Conservation (phyloP, 768 basidiomycete species). For the Suillus weaverae region DNA sequence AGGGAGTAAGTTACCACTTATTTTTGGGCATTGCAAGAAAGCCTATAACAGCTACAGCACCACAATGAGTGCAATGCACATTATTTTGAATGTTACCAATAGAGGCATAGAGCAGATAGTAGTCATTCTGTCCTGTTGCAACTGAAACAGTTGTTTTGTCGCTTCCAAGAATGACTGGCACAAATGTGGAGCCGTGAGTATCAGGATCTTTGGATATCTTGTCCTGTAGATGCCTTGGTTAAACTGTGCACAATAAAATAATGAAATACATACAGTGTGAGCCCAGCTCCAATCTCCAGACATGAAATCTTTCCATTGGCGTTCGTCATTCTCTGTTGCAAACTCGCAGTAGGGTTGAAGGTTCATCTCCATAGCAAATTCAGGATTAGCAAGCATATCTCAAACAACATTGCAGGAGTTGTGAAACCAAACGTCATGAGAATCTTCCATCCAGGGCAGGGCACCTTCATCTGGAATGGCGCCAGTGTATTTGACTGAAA, state of each 20-base stretch:
- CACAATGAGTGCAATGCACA: slow-evolving; percentile 8
- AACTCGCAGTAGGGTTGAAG: slow-evolving; percentile 18
- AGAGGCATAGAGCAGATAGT: slow-evolving; percentile 12
- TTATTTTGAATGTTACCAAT: slow-evolving; percentile 14
- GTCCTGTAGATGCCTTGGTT: slow-evolving; percentile 6
- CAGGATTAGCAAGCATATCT: slow-evolving; percentile 24
- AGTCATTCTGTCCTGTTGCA: slow-evolving; percentile 16
- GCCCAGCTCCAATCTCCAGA: slow-evolving; percentile 33
- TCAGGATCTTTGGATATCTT: slow-evolving; percentile 11
- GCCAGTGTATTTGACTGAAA: slow-evolving; percentile 21
- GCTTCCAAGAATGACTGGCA: slow-evolving; percentile 16
- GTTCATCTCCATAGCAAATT: slow-evolving; percentile 23
- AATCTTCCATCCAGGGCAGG: slow-evolving; percentile 28
- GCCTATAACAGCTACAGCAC: slow-evolving; percentile 20
- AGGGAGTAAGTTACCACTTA: slow-evolving; percentile 13
- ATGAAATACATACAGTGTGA: slow-evolving; percentile 27
- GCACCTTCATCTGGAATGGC: slow-evolving; percentile 12
- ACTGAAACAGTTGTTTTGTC: slow-evolving; percentile 17
- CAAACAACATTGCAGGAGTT: slow-evolving; percentile 16
- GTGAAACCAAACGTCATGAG: slow-evolving; percentile 30
- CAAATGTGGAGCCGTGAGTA: slow-evolving; percentile 13
- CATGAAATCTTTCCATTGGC: slow-evolving; percentile 22
- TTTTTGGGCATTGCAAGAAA: slow-evolving; percentile 34
- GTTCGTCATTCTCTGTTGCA: slow-evolving; percentile 4
- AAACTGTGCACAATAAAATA: neutral